These are phyloP conservation scores for Xylariomycetidae sp. DNA, from an alignment of 2,329 filamentous ascomycete genomes.

Conservation along the genomic window DNA sequence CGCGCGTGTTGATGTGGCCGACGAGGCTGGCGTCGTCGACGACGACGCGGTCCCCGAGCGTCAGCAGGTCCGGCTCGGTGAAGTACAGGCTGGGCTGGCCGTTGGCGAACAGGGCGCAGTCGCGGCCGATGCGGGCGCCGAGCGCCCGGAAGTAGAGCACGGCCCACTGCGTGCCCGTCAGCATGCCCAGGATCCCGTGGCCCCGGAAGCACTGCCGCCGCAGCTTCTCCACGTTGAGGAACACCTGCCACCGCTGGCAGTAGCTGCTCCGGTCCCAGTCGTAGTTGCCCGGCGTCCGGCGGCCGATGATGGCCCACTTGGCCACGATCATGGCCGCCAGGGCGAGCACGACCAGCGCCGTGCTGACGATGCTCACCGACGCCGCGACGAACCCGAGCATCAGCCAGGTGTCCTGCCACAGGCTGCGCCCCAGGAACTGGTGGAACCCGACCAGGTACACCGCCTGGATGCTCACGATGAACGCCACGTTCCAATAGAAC, in stretches of 20 bases:
- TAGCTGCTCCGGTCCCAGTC: slow-evolving; percentile 54
- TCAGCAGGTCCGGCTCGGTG: slow-evolving; percentile 53
- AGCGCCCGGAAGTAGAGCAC: slow-evolving; percentile 49
- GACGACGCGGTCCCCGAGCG: slow-evolving; percentile 45
- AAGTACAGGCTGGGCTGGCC: slow-evolving; percentile 49
- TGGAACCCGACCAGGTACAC: background rate
- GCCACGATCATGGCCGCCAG: slow-evolving; percentile 37
- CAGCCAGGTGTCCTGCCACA: slow-evolving; percentile 19
- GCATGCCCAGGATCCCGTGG: slow-evolving; percentile 45
- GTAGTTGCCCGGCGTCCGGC: slow-evolving; percentile 46
- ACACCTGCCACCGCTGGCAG: slow-evolving; percentile 55
- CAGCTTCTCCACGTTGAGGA: slow-evolving; percentile 46
- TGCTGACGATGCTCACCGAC: background rate
- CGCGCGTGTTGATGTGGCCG: slow-evolving; percentile 51
- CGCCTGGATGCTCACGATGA: slow-evolving; percentile 40
- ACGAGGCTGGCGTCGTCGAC: slow-evolving; percentile 54
- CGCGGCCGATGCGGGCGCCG: slow-evolving; percentile 48
- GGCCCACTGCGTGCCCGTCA: slow-evolving; percentile 49
- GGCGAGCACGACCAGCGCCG: slow-evolving; percentile 38
- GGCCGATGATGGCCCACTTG: slow-evolving; percentile 50
- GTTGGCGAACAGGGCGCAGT: slow-evolving; percentile 52
- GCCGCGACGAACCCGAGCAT: slow-evolving; percentile 35
- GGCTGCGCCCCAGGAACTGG: background rate
- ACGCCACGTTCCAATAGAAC: slow-evolving; percentile 47
- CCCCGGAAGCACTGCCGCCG: slow-evolving; percentile 46